Evolutionary conservation across 768 basidiomycete genomes (phyloP), one percentile per base, ranked within the genome.

Genomic region (Krasilnikovozyma curviuscula): DNA sequence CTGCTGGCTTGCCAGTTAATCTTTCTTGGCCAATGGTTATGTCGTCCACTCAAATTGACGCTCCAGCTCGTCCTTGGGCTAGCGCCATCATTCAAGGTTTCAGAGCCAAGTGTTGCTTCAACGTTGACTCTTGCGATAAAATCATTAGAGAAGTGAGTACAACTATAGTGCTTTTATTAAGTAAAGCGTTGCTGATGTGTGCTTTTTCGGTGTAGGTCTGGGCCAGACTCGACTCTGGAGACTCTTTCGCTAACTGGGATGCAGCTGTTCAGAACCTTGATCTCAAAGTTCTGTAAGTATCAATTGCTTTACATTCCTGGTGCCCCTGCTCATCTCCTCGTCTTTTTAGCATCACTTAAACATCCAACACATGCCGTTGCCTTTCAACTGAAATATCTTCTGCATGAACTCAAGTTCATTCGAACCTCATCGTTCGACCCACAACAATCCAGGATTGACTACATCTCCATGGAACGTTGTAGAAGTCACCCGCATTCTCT

Each of bases 81-180:
- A n/a, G 32, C 33, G 40, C 30, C 21, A 30, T 50, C 51, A 63
- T 64, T 43, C 59, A 64, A 54, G 51, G 54, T 7, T 63, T 64
- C 55, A 58, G 66, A 62, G 63, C 49, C 49, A 58, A 56, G 39
- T 53, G 59, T 46, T 63, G 59, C 54, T 65, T 64, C 59, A 67
- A 70, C 57, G 62, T 68, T 44, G 63, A 66, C 52, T 64, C 65
- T 19, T 56, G 61, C 32, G 64, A 67, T 40, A 54, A 62, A 53
- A 61, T 67, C 52, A 60, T 65, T 24, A 40, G 53, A 25, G 48
- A 46, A 39, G 48, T 46, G 7, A 5, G 7, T 31, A 7, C n/a
- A n/a, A n/a, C n/a, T n/a, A n/a, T n/a, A n/a, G n/a, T 27, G 27
- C 12, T 7, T 30, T 23, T 10, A 30, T 7, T 19, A 6, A 35